Base-by-base conservation (phyloP, 1,284 basidiomycete species). In the Leccinum fuscescens region DNA sequence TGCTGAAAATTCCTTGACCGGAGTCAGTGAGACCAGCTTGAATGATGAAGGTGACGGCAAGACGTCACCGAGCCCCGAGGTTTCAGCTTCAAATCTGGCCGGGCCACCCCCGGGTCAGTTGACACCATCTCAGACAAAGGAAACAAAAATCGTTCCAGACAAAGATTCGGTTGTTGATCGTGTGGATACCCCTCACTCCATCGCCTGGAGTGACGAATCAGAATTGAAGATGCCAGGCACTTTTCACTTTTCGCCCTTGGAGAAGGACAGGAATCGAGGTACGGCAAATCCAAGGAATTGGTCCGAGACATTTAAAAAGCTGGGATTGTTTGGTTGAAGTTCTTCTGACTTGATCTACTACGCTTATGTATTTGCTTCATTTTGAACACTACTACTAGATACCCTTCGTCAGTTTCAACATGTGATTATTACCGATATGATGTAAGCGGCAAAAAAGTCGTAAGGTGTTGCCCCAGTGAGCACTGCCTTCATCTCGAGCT, bases 161-260 rank as follows among this genome's bases (percentile, higher is more conserved):
- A 49, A 24, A 24, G 35, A 58, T n/a, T 20, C 20, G 15, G 15
- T 31, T 3, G 50, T 33, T 20, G 56, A 42, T 42, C 52, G 24
- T 22, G 51, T 48, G 48, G 61, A 52, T 17, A 50, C 67, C 11
- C 57, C 66, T 33, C 67, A 62, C 27, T 65, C 65, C 15, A 59
- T 44, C 2, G 56, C 56, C 31, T 66, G 67, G 49, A 74, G 74
- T n/a, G 69, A 74, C 52, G 72, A 77, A 59, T 68, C 73, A n/a
- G 76, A 74, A 37, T 62, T 78, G 60, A 66, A 54, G 60, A 82
- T 85, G 66, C 83, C 83, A 1, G 83, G 83, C 3, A 79, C 79
- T 39, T 82, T 84, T 61, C 70, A 77, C 62, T 50, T 76, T 7
- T 66, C 69, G 22, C 66, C 60, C 11, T 64, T 56, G 11, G 64